Percentiles rank a stretch among this genome's conserved stretches.
phyloP scores from a whole-genome alignment of 1,139 yeast genomes.

The Pneumocystis jirovecii region DNA sequence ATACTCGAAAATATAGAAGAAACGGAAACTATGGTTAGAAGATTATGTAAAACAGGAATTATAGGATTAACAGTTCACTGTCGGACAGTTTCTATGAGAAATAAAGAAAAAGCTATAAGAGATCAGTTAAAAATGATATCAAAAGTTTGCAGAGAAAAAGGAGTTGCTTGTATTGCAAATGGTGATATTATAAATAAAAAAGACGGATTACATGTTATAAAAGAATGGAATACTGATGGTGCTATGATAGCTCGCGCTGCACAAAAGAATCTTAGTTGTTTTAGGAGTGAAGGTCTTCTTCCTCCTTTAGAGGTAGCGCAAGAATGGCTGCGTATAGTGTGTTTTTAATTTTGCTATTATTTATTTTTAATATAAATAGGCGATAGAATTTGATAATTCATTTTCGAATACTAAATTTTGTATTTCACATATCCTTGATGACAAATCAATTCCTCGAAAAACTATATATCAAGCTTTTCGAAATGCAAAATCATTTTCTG shows the following conservation, averaged over 20 bases:
- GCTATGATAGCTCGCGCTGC: conserved; percentile 93
- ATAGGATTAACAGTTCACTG: conserved; percentile 78
- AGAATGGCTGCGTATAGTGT: conserved; percentile 32
- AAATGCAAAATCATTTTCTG: conserved; percentile 41
- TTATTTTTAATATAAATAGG: conserved; percentile 23
- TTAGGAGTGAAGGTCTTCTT: conserved; percentile 23
- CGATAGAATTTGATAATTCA: conserved; percentile 43
- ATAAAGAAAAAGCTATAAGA: conserved; percentile 65
- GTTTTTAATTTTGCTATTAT: neutral
- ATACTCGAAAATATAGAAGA: conserved; percentile 46
- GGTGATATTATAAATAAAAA: conserved; percentile 50
- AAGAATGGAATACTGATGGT: conserved; percentile 45
- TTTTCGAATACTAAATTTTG: conserved; percentile 67
- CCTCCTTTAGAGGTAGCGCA: conserved; percentile 31
- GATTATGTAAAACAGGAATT: conserved; percentile 68
- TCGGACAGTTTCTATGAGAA: conserved; percentile 78
- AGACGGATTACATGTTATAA: conserved; percentile 43
- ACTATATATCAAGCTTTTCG: conserved; percentile 44
- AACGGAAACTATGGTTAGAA: conserved; percentile 47
- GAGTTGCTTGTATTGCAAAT: conserved; percentile 62
- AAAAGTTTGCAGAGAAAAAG: conserved; percentile 43
- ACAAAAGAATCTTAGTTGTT: conserved; percentile 72
- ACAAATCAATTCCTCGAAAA: conserved; percentile 32
- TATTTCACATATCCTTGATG: conserved; percentile 63
- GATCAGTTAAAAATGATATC: conserved; percentile 45